Evolutionary conservation across 2,329 filamentous ascomycete genomes (phyloP), one percentile per base, ranked within the genome.

Genomic region (Cercospora sp.): DNA sequence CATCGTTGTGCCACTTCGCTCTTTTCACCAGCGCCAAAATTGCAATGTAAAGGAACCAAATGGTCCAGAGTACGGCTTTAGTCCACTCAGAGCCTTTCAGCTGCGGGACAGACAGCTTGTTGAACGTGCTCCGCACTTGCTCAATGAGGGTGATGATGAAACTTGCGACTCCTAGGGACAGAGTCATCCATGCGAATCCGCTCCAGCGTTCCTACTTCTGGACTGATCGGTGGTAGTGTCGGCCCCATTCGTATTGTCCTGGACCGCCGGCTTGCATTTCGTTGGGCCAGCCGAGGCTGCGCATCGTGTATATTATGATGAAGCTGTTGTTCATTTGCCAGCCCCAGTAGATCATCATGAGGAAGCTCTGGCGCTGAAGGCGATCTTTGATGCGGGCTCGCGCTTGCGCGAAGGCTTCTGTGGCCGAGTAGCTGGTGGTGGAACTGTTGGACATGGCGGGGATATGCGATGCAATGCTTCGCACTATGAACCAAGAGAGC

Each of bases 121-220:
- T 59, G 18, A 64, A 36, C 1, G 53, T 58, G 51, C 53, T 58
- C 12, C 40, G 53, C 48, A 64, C 26, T 33, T 64, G 55, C 53
- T 64, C 62, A 6, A 45, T 33, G 18, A 64, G 62, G 5, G 53
- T 64, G 62, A 64, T 42, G 16, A 64, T 23, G 23, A 64, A 48
- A 28, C 51, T 64, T 33, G 51, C 31, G 26, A 42, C 28, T 16
- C 62, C 55, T 8, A 64, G 51, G 10, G 13, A 23, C 13, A 55
- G 31, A 9, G 51, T 64, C 31, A 64, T 33, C 62, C 62, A 64
- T 8, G 62, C 30, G 20, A 64, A 64, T 53, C 62, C 58, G 48
- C 51, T 30, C 30, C 33, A 58, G 20, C 31, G 62, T n/a, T 58
- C 62, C 51, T 23, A 45, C 33, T 64, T 33, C 33, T 64, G 48